Evolutionary conservation across 2,329 filamentous ascomycete genomes (phyloP), one percentile per base, ranked within the genome.

Genomic region (Venturia effusa): DNA sequence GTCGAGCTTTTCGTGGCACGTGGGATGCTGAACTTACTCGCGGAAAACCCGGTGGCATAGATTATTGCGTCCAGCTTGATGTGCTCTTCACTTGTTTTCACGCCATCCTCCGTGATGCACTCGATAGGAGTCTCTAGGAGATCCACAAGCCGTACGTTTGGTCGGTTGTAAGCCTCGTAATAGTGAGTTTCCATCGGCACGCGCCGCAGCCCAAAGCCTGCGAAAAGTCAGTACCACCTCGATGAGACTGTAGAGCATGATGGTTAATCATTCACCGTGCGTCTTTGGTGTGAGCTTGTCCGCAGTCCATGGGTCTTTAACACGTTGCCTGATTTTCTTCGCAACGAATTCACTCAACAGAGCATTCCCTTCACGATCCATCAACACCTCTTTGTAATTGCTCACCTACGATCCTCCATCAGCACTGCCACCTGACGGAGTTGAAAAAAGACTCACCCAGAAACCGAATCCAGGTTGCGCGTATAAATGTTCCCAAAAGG

Each of bases 191-290:
- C 79, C 77, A 68, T 87, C 82, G 71, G 81, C 71, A 86, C 86
- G 24, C 76, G 79, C 0, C 84, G 84, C 0, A 84, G 79, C 70
- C 88, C 87, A 74, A 84, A 87, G 80, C 82, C 85, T 0, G 72
- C 71, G 0, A 81, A 78, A 68, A 86, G 87, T 81, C 81, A 85
- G 0, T 13, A 30, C 10, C 60, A 22, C n/a, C 19, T 48, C 48
- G 13, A 15, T 10, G 8, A 11, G 10, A 39, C 37, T 4, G 8
- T 39, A 45, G n/a, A 11, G 43, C 15, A 27, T 8, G 22, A 51
- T n/a, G 24, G 41, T 5, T 5, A 61, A n/a, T 10, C 7, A 62
- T 19, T 8, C 24, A 62, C 60, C 60, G 51, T 62, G 43, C 15
- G 60, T 62, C 41, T 62, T 62, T 32, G 83, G 74, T 69, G 81